Evolutionary conservation across 352 stramenopile genomes (phyloP).

Genomic region (Aphanomyces stellatus): DNA sequence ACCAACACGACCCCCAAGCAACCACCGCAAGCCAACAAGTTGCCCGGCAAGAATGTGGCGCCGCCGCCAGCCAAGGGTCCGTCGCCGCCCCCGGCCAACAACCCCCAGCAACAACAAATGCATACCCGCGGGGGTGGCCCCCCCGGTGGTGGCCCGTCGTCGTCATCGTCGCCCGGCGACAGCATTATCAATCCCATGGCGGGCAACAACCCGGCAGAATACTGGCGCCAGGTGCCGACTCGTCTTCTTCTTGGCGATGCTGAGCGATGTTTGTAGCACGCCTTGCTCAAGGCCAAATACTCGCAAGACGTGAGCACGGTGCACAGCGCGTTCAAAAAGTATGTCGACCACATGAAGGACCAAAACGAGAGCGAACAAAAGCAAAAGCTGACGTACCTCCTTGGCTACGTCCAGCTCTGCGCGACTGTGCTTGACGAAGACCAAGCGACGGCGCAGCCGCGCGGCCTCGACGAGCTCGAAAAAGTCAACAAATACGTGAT

Average conservation of each 20-base stretch:
- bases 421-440: conserved; percentile 71
- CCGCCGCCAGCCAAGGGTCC: not conserved
- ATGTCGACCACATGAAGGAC: conserved; percentile 82
- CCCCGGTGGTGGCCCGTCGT: conserved; percentile 4
- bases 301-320: conserved; percentile 78
- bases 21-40: not conserved
- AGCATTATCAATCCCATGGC: conserved; percentile 20
- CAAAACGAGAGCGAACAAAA: conserved; percentile 81
- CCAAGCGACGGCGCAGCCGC: conserved; percentile 51
- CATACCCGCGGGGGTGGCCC: not conserved
- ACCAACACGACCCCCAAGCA: conserved; percentile 2
- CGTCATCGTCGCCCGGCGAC: conserved; percentile 9
- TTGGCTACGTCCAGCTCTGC: conserved; percentile 77
- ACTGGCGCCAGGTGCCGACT: conserved; percentile 36
- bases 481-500: conserved; percentile 88
- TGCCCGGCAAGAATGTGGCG: not conserved
- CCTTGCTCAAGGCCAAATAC: conserved; percentile 68
- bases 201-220: conserved; percentile 47
- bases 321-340: conserved; percentile 81
- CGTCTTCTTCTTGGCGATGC: not conserved
- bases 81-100: not conserved
- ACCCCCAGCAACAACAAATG: not conserved
- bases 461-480: conserved; percentile 76
- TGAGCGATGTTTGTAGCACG: conserved; percentile 33
- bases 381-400: conserved; percentile 75